Evolutionary conservation across 805 yeast genomes (phyloP).

Genomic region (Huiozyma sinensis): DNA sequence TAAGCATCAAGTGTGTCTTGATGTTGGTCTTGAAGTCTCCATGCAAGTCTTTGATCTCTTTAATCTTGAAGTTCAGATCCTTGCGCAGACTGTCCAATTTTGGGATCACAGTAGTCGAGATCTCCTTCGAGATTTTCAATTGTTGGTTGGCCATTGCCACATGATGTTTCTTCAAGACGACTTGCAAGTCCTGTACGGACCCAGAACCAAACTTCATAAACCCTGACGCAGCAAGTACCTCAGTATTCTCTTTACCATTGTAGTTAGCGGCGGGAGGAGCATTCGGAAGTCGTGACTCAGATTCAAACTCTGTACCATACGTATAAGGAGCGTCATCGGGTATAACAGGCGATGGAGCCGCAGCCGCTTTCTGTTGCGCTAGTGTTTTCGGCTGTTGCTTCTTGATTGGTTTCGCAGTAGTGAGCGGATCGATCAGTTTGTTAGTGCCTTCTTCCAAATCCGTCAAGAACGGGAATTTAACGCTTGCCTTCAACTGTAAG

Average conservation of each 20-base stretch:
- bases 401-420: constrained; percentile 33
- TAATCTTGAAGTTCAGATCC: constrained; percentile 66
- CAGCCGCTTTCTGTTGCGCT: constrained; percentile 13
- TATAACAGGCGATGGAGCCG: constrained; percentile 1
- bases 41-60: constrained; percentile 64
- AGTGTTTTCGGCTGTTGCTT: constrained; percentile 20
- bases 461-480: constrained; percentile 32
- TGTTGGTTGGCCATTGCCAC: constrained; percentile 47
- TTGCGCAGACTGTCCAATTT: constrained; percentile 49
- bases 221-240: constrained; percentile 27
- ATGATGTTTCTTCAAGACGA: constrained; percentile 54
- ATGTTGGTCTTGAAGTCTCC: constrained; percentile 52
- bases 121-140: constrained; percentile 41
- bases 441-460: constrained; percentile 26
- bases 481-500: constrained; percentile 66
- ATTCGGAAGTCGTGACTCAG: neutral
- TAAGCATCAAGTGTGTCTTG: constrained; percentile 48
- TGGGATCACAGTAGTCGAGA: constrained; percentile 44
- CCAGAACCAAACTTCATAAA: constrained; percentile 68
- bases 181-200: constrained; percentile 71
- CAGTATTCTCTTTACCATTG: neutral
- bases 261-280: neutral
- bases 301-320: neutral
- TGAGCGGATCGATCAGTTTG: constrained; percentile 39
- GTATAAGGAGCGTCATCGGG: neutral